Evolutionary conservation across 257 asterid species (phyloP).

Genomic region (Eustoma russellianum): DNA sequence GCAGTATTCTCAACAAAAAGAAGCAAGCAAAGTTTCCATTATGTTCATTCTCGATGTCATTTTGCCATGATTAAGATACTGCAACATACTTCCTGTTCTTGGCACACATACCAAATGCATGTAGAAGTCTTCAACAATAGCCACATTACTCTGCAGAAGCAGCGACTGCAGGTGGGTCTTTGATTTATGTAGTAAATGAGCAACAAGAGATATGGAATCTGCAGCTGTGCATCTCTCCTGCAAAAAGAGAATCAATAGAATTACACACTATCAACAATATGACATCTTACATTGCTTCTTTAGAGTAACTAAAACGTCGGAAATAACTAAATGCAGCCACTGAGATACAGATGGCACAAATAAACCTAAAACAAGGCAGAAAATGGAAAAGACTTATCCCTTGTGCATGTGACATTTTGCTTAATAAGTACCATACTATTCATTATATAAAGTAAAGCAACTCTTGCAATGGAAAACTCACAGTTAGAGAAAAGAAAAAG

Average conservation of each 20-base stretch:
- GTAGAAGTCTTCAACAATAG: conserved; percentile 81
- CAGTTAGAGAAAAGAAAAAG: too few relatives aligned
- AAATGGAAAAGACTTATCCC: too few relatives aligned
- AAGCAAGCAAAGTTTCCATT: not conserved
- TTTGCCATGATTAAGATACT: not conserved
- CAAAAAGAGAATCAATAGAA: conserved; percentile 29
- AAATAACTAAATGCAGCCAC: too few relatives aligned
- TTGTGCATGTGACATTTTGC: too few relatives aligned
- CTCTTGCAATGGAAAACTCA: too few relatives aligned
- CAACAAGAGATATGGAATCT: conserved; percentile 81
- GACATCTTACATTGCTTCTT: too few relatives aligned
- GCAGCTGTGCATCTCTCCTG: conserved; percentile 99
- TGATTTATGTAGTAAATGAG: conserved; percentile 87
- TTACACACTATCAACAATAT: conserved; percentile 10
- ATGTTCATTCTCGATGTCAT: not conserved
- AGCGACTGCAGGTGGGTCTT: conserved; percentile 79
- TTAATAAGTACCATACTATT: too few relatives aligned
- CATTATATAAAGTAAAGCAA: too few relatives aligned
- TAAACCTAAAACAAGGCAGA: too few relatives aligned
- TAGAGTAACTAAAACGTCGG: too few relatives aligned
- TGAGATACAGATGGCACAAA: too few relatives aligned
- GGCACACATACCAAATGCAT: conserved; percentile 57
- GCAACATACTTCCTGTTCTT: not conserved
- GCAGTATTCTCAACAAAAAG: too few relatives aligned
- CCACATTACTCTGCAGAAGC: conserved; percentile 76